Evolutionary conservation across 306 rosid species (phyloP).

Genomic region (Fagus sylvatica): DNA sequence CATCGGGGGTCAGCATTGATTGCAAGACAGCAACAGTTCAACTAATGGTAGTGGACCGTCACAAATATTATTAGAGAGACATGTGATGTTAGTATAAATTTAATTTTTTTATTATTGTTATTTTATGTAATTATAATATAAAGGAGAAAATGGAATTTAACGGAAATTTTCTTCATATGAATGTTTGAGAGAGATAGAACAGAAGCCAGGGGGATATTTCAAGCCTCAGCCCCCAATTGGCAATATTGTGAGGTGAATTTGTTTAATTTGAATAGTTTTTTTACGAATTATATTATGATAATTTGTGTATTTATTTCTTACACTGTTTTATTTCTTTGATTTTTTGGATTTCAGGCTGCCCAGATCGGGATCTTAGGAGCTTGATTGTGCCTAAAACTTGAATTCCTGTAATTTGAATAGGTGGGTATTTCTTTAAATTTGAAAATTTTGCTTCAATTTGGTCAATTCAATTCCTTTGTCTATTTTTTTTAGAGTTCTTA

Average conservation of each 20-base stretch:
- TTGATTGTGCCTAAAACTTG: constrained; percentile 12
- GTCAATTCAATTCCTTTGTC: constrained; percentile 7
- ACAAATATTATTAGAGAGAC: not conserved
- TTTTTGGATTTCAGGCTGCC: constrained; percentile 17
- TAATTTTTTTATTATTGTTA: not conserved
- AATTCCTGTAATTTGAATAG: constrained; percentile 23
- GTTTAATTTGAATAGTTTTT: not conserved
- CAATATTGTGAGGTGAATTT: constrained; percentile 9
- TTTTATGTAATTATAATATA: not conserved
- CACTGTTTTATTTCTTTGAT: not conserved
- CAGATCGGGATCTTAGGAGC: constrained; percentile 38
- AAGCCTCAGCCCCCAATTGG: constrained; percentile 31
- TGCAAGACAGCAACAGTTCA: not conserved
- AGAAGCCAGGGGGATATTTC: constrained; percentile 18
- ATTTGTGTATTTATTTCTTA: constrained; percentile 1
- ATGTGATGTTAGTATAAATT: constrained; percentile 9
- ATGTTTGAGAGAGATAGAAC: constrained; percentile 5
- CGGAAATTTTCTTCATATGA: constrained; percentile 12
- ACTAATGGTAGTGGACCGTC: constrained; percentile 9
- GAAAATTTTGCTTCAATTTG: constrained; percentile 8
- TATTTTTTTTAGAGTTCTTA: not conserved
- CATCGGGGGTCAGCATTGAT: not conserved
- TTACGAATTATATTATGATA: constrained; percentile 13
- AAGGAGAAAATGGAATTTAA: not conserved
- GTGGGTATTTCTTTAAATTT: constrained; percentile 18